phyloP scores from a whole-genome alignment of 1,284 basidiomycete genomes.

The Somion occarium region DNA sequence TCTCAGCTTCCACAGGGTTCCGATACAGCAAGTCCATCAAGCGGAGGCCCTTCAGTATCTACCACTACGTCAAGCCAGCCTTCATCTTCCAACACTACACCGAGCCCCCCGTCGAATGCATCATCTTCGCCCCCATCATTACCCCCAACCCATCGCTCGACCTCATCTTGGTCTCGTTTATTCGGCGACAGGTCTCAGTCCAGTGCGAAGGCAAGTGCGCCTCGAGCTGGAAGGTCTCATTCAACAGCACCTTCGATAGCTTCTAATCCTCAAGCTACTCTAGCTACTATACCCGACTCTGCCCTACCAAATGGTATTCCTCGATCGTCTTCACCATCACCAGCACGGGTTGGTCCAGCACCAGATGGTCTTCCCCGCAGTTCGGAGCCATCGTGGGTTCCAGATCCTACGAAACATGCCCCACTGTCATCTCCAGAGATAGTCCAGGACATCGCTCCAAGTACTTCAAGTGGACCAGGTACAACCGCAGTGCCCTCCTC shows the following conservation, averaged over 20 bases:
- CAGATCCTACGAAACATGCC: not conserved
- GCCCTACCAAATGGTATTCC: not conserved
- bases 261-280: not conserved
- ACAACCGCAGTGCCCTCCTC: too few species aligned
- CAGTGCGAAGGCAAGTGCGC: too few species aligned
- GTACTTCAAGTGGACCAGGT: too few species aligned
- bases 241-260: too few species aligned
- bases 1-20: not conserved
- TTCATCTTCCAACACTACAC: not conserved
- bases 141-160: not conserved
- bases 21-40: too few species aligned
- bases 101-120: not conserved
- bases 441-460: too few species aligned
- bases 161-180: not conserved
- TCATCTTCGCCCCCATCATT: not conserved
- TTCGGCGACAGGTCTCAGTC: not conserved
- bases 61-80: too few species aligned
- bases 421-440: not conserved
- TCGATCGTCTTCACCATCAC: not conserved
- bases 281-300: not conserved
- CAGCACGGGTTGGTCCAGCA: not conserved
- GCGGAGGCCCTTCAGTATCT: too few species aligned
- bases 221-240: too few species aligned
- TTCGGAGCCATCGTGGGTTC: not conserved
- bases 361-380: not conserved